These are phyloP conservation scores for Diddensiella caesifluorescens DNA, from an alignment of 805 yeast species.

Conservation along the genomic window DNA sequence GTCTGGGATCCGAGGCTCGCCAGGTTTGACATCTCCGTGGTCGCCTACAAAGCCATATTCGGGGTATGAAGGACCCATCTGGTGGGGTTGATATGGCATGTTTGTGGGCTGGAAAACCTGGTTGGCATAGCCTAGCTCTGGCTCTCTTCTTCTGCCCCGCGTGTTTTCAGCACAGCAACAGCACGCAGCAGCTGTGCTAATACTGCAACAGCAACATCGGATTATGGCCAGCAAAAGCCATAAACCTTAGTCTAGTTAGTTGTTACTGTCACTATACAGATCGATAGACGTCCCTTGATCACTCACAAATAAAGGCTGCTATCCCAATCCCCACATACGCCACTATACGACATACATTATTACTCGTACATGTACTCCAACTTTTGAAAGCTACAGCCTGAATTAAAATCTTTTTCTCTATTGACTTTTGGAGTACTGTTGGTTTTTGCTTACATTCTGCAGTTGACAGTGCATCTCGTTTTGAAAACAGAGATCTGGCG, in stretches of 20 bases:
- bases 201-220: constrained; percentile 56
- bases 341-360: constrained; percentile 65
- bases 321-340: constrained; percentile 68
- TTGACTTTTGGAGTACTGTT: background rate
- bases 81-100: constrained; percentile 8
- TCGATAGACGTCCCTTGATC: background rate
- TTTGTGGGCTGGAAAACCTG: constrained; percentile 10
- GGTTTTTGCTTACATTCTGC: constrained; percentile 11
- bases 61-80: constrained; percentile 7
- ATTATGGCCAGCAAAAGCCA: constrained; percentile 55
- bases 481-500: background rate
- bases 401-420: no score
- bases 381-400: constrained; percentile 41
- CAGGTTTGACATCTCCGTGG: constrained; percentile 16
- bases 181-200: constrained; percentile 44
- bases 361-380: constrained; percentile 81
- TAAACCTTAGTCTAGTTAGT: constrained; percentile 26
- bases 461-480: constrained; percentile 9
- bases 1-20: background rate
- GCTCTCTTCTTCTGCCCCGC: constrained; percentile 2
- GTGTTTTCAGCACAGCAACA: constrained; percentile 39
- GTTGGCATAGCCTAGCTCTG: constrained; percentile 3
- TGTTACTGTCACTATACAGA: background rate
- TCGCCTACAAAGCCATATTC: constrained; percentile 18
- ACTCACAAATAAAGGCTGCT: constrained; percentile 42